These are phyloP conservation scores for Calonectria honghensis DNA, from an alignment of 2,329 filamentous ascomycete genomes.

Conservation along the genomic window DNA sequence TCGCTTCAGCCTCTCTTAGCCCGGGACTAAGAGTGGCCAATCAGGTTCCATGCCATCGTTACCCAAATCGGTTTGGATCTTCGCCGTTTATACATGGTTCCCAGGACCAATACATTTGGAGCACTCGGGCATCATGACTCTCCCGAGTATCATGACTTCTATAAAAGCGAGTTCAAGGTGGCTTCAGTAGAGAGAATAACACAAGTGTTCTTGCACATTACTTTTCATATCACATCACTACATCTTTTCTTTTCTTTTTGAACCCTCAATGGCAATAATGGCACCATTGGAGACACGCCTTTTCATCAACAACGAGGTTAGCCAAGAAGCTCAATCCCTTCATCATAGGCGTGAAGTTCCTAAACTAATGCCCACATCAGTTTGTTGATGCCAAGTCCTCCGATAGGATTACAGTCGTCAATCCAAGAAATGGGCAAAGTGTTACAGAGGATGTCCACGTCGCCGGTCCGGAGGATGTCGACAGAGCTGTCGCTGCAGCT, in stretches of 20 bases:
- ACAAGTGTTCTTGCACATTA: not conserved
- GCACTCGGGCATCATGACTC: not conserved
- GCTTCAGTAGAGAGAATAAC: not conserved
- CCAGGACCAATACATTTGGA: not conserved
- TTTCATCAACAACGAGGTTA: slow-evolving; percentile 13
- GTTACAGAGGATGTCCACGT: not conserved
- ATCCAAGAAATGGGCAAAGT: not conserved
- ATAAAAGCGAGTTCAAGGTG: not conserved
- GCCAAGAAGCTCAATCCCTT: not conserved
- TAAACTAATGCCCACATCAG: not conserved
- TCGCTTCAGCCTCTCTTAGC: not conserved
- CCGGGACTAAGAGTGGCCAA: not conserved
- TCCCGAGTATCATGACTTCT: not conserved
- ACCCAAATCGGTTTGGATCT: not conserved
- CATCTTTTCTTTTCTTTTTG: too few species aligned
- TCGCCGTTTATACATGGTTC: not conserved
- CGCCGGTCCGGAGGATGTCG: not conserved
- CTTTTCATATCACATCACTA: not conserved
- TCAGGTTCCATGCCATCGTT: not conserved
- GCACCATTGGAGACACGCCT: not conserved
- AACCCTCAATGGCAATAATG: not conserved
- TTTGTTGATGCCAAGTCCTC: not conserved
- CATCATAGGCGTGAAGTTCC: not conserved
- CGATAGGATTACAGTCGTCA: not conserved
- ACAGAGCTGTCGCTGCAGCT: not conserved